Conservation (phyloP, 257 asterid species). For the Scutellaria baicalensis region DNA sequence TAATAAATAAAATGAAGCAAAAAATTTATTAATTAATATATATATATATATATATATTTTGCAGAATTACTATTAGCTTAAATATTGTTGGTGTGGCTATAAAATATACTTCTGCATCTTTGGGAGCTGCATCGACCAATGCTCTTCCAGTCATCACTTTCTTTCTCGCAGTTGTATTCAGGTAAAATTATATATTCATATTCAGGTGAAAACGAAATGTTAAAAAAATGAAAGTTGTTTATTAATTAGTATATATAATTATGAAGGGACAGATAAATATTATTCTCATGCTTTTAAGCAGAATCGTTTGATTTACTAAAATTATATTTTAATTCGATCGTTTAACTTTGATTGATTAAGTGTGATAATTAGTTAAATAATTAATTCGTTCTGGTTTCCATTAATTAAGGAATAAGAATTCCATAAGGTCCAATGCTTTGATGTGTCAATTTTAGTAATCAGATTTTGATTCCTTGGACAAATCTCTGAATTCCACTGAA, state of each 20-base stretch:
- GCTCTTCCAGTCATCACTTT: slow-evolving; percentile 73
- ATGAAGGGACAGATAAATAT: slow-evolving; percentile 8
- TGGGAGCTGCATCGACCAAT: slow-evolving; percentile 76
- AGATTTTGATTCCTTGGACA: slow-evolving; percentile 3
- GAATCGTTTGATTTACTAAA: slow-evolving; percentile 1
- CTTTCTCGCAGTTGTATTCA: slow-evolving; percentile 55
- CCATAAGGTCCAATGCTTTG: background rate
- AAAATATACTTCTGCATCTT: slow-evolving; percentile 62
- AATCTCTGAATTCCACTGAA: background rate
- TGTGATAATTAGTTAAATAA: background rate
- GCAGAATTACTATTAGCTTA: slow-evolving; percentile 68
- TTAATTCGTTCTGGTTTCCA: background rate
- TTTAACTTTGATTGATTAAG: background rate
- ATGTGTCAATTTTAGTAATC: background rate
- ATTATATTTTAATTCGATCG: background rate
- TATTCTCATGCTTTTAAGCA: slow-evolving; percentile 10
- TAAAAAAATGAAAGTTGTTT: background rate
- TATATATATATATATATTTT: background rate
- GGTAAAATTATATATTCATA: slow-evolving; percentile 33
- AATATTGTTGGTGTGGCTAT: slow-evolving; percentile 48
- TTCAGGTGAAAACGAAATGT: too few species aligned
- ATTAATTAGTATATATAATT: background rate
- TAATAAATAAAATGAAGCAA: background rate
- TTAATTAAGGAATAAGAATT: slow-evolving; percentile 1
- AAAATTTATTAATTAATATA: too few species aligned